These are phyloP conservation scores for Atalantia buxifolia DNA, from an alignment of 345 rosid species.

Conservation along the genomic window DNA sequence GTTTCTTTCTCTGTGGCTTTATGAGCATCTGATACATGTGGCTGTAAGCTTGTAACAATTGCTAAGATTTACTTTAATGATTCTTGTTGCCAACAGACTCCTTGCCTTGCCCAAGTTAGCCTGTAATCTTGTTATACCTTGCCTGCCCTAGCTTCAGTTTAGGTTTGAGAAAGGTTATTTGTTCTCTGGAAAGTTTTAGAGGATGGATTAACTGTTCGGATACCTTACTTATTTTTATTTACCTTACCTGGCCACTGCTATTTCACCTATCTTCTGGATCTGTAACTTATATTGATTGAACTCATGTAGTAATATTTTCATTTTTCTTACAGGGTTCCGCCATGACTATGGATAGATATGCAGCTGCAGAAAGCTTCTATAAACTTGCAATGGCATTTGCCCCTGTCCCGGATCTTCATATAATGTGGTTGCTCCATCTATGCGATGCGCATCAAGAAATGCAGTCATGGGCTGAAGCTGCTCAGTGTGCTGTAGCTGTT, in stretches of 20 bases:
- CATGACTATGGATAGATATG: slow-evolving; percentile 90
- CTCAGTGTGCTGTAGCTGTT: slow-evolving; percentile 93
- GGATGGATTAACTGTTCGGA: neutral
- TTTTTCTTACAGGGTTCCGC: slow-evolving; percentile 53
- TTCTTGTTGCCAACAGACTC: neutral
- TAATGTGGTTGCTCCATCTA: slow-evolving; percentile 97
- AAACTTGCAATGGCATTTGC: slow-evolving; percentile 99
- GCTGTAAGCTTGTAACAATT: neutral
- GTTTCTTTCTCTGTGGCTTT: neutral
- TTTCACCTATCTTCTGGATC: neutral
- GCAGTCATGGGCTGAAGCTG: slow-evolving; percentile 99
- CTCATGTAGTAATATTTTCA: slow-evolving; percentile 1
- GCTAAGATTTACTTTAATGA: neutral
- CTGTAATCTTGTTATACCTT: neutral
- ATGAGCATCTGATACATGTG: neutral
- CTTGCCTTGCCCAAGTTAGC: neutral
- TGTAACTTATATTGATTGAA: neutral
- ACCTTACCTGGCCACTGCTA: neutral
- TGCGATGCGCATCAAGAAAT: slow-evolving; percentile 99
- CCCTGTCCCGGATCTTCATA: slow-evolving; percentile 99
- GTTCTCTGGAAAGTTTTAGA: neutral
- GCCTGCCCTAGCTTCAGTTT: neutral
- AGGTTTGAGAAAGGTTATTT: neutral
- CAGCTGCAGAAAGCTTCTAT: slow-evolving; percentile 95
- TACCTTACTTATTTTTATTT: neutral